phyloP scores from a whole-genome alignment of 768 basidiomycete species.

The Leucosporidium yakuticum region DNA sequence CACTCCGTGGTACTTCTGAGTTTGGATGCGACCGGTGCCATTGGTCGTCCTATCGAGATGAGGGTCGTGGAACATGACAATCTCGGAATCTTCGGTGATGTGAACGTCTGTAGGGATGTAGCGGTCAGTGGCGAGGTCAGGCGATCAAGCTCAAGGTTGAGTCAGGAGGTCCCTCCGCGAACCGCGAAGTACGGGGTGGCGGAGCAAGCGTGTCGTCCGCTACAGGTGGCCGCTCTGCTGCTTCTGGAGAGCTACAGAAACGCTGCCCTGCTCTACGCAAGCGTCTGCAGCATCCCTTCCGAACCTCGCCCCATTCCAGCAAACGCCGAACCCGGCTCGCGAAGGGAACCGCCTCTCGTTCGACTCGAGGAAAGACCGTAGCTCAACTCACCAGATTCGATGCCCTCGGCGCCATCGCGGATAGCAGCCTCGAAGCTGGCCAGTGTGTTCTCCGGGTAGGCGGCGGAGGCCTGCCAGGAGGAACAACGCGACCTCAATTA shows the following conservation, averaged over 20 bases:
- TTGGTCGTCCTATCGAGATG: constrained; percentile 77
- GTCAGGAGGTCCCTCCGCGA: too few species aligned
- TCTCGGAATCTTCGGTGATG: constrained; percentile 75
- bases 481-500: too few species aligned
- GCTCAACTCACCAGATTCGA: constrained; percentile 71
- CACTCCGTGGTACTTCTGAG: constrained; percentile 68
- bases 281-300: too few species aligned
- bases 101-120: constrained; percentile 69
- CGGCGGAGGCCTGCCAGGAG: constrained; percentile 63
- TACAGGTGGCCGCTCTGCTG: too few species aligned
- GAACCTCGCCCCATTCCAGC: too few species aligned
- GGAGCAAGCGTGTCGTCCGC: too few species aligned
- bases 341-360: background rate
- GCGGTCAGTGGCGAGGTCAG: too few species aligned
- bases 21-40: constrained; percentile 60
- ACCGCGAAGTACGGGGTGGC: too few species aligned
- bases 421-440: constrained; percentile 93
- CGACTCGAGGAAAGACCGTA: background rate
- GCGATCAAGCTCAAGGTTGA: too few species aligned
- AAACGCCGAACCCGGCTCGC: background rate
- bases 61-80: constrained; percentile 81
- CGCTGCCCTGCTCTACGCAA: too few species aligned
- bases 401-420: constrained; percentile 88
- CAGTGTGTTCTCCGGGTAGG: constrained; percentile 88
- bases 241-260: too few species aligned